These are phyloP conservation scores for Pseudogymnoascus sp. DNA, from an alignment of 2,329 filamentous ascomycete species.

Conservation along the genomic window DNA sequence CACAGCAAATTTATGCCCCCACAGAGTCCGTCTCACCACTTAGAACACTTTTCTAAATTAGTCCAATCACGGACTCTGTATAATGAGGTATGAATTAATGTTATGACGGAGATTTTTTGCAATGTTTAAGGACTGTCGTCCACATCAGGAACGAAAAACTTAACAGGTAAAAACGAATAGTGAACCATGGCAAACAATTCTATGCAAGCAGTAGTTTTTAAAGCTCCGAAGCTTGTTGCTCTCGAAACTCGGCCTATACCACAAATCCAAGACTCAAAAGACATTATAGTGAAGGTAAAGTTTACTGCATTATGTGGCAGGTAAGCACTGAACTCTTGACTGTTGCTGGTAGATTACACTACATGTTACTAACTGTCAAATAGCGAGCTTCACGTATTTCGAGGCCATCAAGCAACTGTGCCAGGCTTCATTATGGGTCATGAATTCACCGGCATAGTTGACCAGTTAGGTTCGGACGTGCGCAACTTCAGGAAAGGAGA, in stretches of 20 bases:
- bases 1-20: neutral
- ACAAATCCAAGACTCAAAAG: conserved; percentile 55
- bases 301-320: conserved; percentile 70
- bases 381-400: conserved; percentile 75
- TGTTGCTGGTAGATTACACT: neutral
- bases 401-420: conserved; percentile 62
- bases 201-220: conserved; percentile 77
- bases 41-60: neutral
- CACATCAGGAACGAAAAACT: neutral
- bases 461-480: conserved; percentile 50
- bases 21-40: neutral
- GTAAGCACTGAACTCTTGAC: neutral
- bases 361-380: neutral
- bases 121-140: neutral
- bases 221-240: conserved; percentile 67
- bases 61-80: neutral
- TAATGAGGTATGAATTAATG: conserved; percentile 8
- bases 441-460: conserved; percentile 71
- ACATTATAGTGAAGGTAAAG: conserved; percentile 72
- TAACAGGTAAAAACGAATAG: neutral
- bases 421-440: conserved; percentile 63
- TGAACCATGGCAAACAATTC: conserved; percentile 10
- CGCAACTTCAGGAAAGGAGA: conserved; percentile 52
- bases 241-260: conserved; percentile 52
- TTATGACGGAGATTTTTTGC: neutral